Base-by-base conservation (phyloP, 2,329 filamentous ascomycete species). In the Hymenoscyphus albidus region DNA sequence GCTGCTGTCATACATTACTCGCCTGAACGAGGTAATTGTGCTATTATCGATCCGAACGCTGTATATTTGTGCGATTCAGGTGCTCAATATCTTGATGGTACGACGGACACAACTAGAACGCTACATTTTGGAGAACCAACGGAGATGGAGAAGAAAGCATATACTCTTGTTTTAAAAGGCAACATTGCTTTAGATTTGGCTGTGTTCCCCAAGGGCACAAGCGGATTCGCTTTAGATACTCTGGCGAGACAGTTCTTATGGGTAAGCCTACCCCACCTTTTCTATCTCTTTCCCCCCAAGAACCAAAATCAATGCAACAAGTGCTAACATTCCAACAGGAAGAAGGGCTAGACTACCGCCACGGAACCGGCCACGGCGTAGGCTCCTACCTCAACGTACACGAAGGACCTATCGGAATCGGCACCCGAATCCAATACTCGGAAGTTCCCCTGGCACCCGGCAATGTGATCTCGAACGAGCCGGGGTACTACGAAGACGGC, bases 11-110 rank as follows among this genome's bases (percentile, higher is more conserved):
- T 99, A 64, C 95, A 99, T 76, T 99, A 99, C 81, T 91, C 90
- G 70, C 93, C 95, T 0, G 91, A 97, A 74, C 87, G 85, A 63
- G 92, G 90, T 22, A 89, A 83, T 68, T 98, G 94, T 78, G 85
- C 93, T 9, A 80, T 85, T 35, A 92, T 99, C 71, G 92, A 99
- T 70, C 92, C 92, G 0, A 86, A 87, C 6, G 88, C 88, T 14
- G 87, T 99, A 65, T 99, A 99, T 74, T 86, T 99, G 2, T 99
- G 95, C 76, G 95, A 99, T 77, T 98, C 95, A 27, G 95, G 95
- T 27, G 95, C 91, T n/a, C 95, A 99, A 77, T 99, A 94, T 73
- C 82, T 90, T 2, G 95, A 99, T 76, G 95, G 95, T 63, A 99
- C 95, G 0, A 99, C 95, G 0, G 95, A 99, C 74, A 96, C 92